Evolutionary conservation across 768 basidiomycete genomes (phyloP), one percentile per base, ranked within the genome.

Genomic region (Lactarius trivialis): DNA sequence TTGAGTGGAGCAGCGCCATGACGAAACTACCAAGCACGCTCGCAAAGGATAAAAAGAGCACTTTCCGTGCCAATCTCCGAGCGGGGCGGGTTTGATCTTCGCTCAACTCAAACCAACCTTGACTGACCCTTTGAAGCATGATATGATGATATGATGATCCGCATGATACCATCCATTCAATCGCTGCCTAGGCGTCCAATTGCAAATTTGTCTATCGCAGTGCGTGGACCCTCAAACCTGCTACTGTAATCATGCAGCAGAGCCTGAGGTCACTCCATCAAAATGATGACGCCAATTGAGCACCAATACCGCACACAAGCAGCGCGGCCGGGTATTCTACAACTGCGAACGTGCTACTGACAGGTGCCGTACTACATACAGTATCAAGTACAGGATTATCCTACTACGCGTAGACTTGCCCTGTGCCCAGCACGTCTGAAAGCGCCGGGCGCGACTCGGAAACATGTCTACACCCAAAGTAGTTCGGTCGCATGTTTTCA

Each of bases 271-370:
- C 56, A 48, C 58, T 32, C 30, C 24, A 28, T 39, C 49, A 24
- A 39, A 15, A 48, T 24, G 58, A 48, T 17, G 58, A 48, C 11
- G 50, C 50, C 41, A 12, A 48, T 41, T 41, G 24, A 26, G 33
- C 28, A 58, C 67, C 5, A 28, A 39, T 56, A 60, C 60, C 60
- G 55, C 65, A 36, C 56, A 24, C 30, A 56, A 54, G 24, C 60
- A 65, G 56, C 60, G 62, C 48, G 59, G 58, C 63, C 58, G 61
- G 61, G 28, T 49, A 50, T 59, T 32, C 50, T 61, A 65, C 60
- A 76, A 82, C 66, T 74, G 68, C 30, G 77, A 79, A 56, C 76
- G 77, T 37, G 79, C 80, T 45, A 79, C 79, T 26, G 79, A 75
- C 34, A 80, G 80, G 34, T 77, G 78, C 69, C 80, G 81, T 81